Evolutionary conservation across 805 yeast species (phyloP).

Genomic region (Saccharomycopsis selenospora): DNA sequence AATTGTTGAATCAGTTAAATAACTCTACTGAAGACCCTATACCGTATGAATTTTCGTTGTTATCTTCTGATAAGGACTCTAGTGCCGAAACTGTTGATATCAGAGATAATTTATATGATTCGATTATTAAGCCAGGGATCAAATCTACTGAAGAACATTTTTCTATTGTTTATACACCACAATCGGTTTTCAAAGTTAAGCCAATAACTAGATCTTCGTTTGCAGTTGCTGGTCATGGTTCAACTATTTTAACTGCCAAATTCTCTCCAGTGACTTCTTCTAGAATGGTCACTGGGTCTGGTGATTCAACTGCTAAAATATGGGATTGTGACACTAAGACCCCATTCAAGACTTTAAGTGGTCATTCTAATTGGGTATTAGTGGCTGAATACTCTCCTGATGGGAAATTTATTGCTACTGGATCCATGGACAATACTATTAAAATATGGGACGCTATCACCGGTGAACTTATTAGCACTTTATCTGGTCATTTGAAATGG

Average conservation of each 20-base stretch:
- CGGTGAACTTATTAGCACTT: slow-evolving; percentile 36
- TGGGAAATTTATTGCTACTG: slow-evolving; percentile 88
- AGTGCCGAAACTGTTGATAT: slow-evolving; percentile 54
- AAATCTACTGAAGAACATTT: slow-evolving; percentile 89
- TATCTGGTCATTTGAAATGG: slow-evolving; percentile 82
- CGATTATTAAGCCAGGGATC: slow-evolving; percentile 78
- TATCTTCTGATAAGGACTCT: slow-evolving; percentile 34
- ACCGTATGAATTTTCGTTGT: slow-evolving; percentile 79
- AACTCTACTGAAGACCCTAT: slow-evolving; percentile 72
- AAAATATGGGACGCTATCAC: slow-evolving; percentile 77
- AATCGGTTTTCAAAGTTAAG: slow-evolving; percentile 88
- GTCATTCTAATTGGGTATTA: slow-evolving; percentile 91
- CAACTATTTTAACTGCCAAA: slow-evolving; percentile 84
- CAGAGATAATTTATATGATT: slow-evolving; percentile 64
- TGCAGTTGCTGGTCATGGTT: slow-evolving; percentile 92
- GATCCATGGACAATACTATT: slow-evolving; percentile 87
- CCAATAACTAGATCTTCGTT: slow-evolving; percentile 88
- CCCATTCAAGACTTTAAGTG: slow-evolving; percentile 68
- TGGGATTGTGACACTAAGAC: slow-evolving; percentile 98
- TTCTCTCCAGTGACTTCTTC: slow-evolving; percentile 88
- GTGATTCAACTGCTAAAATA: slow-evolving; percentile 89
- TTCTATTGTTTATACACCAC: slow-evolving; percentile 86
- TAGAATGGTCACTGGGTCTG: slow-evolving; percentile 90
- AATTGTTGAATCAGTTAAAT: slow-evolving; percentile 72
- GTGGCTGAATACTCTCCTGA: slow-evolving; percentile 90